phyloP scores from a whole-genome alignment of 2,329 filamentous ascomycete genomes.

The Aspergillus sp. region DNA sequence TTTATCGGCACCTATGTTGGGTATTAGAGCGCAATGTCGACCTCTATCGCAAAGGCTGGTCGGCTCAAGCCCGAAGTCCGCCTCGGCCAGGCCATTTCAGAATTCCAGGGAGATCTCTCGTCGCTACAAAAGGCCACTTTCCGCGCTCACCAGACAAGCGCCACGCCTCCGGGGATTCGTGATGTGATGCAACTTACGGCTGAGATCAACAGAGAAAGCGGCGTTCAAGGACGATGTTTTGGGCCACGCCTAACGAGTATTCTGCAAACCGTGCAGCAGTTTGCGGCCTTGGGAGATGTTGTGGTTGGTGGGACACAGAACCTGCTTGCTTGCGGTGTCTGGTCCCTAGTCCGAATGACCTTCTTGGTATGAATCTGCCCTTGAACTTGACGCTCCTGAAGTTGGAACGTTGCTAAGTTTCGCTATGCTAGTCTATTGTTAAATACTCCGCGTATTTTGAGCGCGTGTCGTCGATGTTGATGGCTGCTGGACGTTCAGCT shows the following conservation, averaged over 20 bases:
- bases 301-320: neutral
- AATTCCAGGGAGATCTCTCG: slow-evolving; percentile 1
- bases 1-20: no score
- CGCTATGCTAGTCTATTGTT: neutral
- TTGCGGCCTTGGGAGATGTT: neutral
- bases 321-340: neutral
- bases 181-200: slow-evolving; percentile 5
- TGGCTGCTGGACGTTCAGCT: neutral
- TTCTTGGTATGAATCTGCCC: neutral
- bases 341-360: neutral
- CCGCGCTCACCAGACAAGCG: neutral
- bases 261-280: neutral
- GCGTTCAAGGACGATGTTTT: neutral
- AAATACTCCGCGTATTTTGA: neutral
- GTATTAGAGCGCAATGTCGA: neutral
- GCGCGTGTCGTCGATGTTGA: neutral
- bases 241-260: neutral
- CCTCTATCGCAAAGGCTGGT: neutral
- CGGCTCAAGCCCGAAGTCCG: neutral
- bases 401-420: no score
- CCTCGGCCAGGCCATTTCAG: neutral
- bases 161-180: neutral
- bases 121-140: neutral
- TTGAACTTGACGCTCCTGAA: no score
- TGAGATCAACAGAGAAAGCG: neutral